Evolutionary conservation across 2,329 filamentous ascomycete species (phyloP).

Genomic region (Pleoardoris graminearum): DNA sequence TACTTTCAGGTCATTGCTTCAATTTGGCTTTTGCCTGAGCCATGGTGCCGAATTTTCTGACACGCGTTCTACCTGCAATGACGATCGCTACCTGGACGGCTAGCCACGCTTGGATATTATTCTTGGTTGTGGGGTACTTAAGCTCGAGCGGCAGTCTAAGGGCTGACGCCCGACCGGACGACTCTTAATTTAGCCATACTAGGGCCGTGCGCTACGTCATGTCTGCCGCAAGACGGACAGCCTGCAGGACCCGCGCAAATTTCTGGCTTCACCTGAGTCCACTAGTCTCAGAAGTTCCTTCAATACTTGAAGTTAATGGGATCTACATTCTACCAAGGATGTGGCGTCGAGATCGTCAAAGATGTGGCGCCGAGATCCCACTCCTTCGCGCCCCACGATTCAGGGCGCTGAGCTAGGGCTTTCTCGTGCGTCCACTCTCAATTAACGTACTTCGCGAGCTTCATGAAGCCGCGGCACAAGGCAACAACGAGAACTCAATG

Average conservation of each 20-base stretch:
- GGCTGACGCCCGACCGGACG: conserved; percentile 14
- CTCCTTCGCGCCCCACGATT: neutral
- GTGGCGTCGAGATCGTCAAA: neutral
- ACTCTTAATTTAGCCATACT: conserved; percentile 31
- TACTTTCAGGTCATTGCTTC: too few relatives aligned
- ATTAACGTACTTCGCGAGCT: too few relatives aligned
- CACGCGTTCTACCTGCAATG: conserved; percentile 10
- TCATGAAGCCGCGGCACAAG: too few relatives aligned
- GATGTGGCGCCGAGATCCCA: neutral
- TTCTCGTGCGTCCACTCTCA: conserved; percentile 6
- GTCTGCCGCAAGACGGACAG: conserved; percentile 12
- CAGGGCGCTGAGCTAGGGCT: neutral
- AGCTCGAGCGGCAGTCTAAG: conserved; percentile 13
- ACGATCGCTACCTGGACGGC: conserved; percentile 8
- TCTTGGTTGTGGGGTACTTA: conserved; percentile 21
- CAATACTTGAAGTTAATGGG: neutral
- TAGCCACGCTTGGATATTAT: neutral
- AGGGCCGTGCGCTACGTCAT: conserved; percentile 10
- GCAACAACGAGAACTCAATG: too few relatives aligned
- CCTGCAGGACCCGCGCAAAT: neutral
- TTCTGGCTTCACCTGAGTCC: neutral
- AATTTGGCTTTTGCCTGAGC: conserved; percentile 17
- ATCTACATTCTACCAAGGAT: neutral
- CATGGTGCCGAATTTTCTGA: conserved; percentile 2
- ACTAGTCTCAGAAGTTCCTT: neutral